Conservation (phyloP, 1,139 yeast species). For the Hanseniaspora uvarum region DNA sequence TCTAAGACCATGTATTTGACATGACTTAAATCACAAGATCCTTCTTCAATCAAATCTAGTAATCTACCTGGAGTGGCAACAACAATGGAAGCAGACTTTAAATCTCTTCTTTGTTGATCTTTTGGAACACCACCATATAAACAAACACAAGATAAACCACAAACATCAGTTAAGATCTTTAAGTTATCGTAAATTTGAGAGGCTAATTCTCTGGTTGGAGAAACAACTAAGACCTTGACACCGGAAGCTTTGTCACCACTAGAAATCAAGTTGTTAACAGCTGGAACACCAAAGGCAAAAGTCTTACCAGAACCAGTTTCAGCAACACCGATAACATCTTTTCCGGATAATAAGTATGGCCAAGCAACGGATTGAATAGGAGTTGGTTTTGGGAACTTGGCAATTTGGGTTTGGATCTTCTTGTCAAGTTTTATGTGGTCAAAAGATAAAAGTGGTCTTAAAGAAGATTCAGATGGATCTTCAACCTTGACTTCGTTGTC, state of each 20-base stretch:
- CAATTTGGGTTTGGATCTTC: constrained; percentile 46
- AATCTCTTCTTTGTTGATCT: constrained; percentile 69
- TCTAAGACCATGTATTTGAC: constrained; percentile 79
- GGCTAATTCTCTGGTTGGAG: constrained; percentile 96
- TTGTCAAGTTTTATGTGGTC: constrained; percentile 49
- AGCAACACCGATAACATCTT: constrained; percentile 94
- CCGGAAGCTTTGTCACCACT: constrained; percentile 34
- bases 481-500: constrained; percentile 74
- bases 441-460: constrained; percentile 67
- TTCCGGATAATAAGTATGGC: constrained; percentile 75
- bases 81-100: constrained; percentile 60
- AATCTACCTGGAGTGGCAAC: constrained; percentile 97
- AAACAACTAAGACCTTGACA: constrained; percentile 68
- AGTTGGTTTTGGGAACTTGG: constrained; percentile 77
- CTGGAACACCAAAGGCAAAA: constrained; percentile 95
- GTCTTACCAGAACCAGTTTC: constrained; percentile 98
- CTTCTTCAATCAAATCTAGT: constrained; percentile 82
- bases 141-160: constrained; percentile 64
- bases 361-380: constrained; percentile 96
- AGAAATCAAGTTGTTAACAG: constrained; percentile 54
- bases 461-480: constrained; percentile 44
- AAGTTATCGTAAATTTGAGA: constrained; percentile 85
- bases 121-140: constrained; percentile 97
- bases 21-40: constrained; percentile 57
- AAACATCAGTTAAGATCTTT: constrained; percentile 51